Conservation (phyloP, 2,329 filamentous ascomycete genomes). For the Leptographium wingfieldii region DNA sequence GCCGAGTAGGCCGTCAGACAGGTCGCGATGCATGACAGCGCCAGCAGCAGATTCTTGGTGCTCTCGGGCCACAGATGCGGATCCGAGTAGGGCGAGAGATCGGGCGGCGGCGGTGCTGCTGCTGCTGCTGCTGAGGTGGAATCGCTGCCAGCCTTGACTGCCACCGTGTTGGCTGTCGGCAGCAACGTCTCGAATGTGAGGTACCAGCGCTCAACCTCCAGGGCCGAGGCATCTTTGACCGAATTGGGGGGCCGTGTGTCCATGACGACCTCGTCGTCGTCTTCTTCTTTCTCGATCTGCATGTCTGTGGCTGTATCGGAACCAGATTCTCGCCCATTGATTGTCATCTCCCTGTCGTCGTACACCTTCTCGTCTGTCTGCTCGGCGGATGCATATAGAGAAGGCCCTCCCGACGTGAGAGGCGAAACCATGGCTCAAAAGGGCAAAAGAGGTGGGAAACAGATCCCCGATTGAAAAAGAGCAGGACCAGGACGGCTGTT, state of each 20-base stretch:
- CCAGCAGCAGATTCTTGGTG: conserved; percentile 59
- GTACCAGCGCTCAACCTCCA: conserved; percentile 25
- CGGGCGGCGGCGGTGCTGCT: conserved; percentile 33
- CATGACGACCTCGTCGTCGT: neutral
- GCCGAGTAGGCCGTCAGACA: conserved; percentile 68
- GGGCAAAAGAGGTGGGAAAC: neutral
- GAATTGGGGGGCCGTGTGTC: neutral
- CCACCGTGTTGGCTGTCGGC: conserved; percentile 18
- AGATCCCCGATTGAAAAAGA: neutral
- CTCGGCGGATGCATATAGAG: neutral
- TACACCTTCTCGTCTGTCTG: neutral
- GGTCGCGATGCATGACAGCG: conserved; percentile 64
- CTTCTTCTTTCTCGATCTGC: neutral
- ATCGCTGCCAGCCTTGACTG: neutral
- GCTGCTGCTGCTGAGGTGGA: neutral
- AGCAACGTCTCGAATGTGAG: conserved; percentile 27
- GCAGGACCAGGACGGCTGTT: neutral
- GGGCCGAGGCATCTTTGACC: neutral
- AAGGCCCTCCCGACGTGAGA: neutral
- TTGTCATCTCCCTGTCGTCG: neutral
- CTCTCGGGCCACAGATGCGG: conserved; percentile 61
- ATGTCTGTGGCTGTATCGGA: neutral
- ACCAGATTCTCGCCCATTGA: neutral
- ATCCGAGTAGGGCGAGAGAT: conserved; percentile 53
- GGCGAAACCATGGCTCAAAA: neutral